These are phyloP conservation scores for Pestalotiopsis sp. DNA, from an alignment of 2,329 filamentous ascomycete genomes.

Conservation along the genomic window DNA sequence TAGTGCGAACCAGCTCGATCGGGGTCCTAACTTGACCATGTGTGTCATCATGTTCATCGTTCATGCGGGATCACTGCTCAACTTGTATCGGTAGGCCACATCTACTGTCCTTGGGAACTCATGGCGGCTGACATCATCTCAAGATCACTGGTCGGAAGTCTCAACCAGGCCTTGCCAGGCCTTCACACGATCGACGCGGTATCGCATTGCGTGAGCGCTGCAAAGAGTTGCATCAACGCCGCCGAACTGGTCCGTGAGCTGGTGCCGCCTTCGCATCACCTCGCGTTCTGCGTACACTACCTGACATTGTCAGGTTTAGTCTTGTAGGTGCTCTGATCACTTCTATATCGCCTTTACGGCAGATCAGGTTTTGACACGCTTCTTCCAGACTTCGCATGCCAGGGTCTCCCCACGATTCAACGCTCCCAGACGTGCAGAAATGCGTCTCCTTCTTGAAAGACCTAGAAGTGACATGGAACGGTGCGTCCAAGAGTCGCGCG, in stretches of 20 bases:
- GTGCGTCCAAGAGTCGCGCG: background rate
- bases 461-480: conserved; percentile 3
- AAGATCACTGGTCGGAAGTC: background rate
- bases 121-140: background rate
- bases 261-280: conserved; percentile 4
- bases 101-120: background rate
- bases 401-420: background rate
- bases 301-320: conserved; percentile 4
- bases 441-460: conserved; percentile 4
- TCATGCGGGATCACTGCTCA: conserved; percentile 8
- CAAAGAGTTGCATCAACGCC: conserved; percentile 6
- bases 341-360: background rate
- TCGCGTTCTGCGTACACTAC: conserved; percentile 6
- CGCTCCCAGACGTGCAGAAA: background rate
- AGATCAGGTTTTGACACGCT: background rate
- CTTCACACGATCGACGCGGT: background rate
- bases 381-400: conserved; percentile 3
- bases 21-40: conserved; percentile 6
- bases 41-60: conserved; percentile 9
- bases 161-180: background rate
- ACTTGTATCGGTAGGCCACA: background rate
- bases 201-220: conserved; percentile 4
- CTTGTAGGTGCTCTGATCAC: background rate
- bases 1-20: conserved; percentile 4
- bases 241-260: conserved; percentile 2